phyloP scores from a whole-genome alignment of 2,329 filamentous ascomycete genomes.

The Sclerotinia minor region DNA sequence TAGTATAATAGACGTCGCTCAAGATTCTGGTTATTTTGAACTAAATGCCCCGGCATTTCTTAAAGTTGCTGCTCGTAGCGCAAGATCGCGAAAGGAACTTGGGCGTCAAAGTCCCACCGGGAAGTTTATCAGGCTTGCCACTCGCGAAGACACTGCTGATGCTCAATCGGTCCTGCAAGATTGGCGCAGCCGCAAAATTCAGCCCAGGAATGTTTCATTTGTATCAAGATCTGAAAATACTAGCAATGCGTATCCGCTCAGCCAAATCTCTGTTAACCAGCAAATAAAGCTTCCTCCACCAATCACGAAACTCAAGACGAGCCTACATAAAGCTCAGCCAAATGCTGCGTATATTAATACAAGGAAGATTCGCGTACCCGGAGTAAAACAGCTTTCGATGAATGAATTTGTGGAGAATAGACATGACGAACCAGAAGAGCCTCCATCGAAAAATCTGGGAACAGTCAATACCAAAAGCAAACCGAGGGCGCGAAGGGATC shows the following conservation, averaged over 20 bases:
- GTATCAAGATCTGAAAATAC: neutral
- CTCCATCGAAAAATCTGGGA: neutral
- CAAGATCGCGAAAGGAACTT: slow-evolving; percentile 48
- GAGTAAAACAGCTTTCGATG: slow-evolving; percentile 33
- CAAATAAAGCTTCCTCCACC: slow-evolving; percentile 30
- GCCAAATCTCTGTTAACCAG: slow-evolving; percentile 31
- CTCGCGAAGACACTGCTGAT: slow-evolving; percentile 60
- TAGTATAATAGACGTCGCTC: slow-evolving; percentile 59
- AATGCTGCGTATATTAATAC: neutral
- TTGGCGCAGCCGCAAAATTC: slow-evolving; percentile 51
- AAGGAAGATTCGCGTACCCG: slow-evolving; percentile 34
- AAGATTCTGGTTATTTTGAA: slow-evolving; percentile 40
- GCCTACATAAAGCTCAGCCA: neutral
- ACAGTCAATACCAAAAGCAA: neutral
- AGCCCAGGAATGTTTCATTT: slow-evolving; percentile 25
- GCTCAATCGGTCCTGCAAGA: slow-evolving; percentile 53
- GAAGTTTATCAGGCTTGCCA: slow-evolving; percentile 62
- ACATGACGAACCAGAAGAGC: neutral
- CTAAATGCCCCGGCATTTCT: slow-evolving; percentile 54
- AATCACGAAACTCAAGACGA: slow-evolving; percentile 3
- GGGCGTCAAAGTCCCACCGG: slow-evolving; percentile 56
- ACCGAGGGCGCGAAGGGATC: slow-evolving; percentile 25
- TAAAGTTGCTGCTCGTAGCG: slow-evolving; percentile 61
- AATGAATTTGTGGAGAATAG: slow-evolving; percentile 41
- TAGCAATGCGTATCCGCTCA: slow-evolving; percentile 26